Evolutionary conservation across 2,329 filamentous ascomycete genomes (phyloP).

Genomic region (Aspergillus bombycis): DNA sequence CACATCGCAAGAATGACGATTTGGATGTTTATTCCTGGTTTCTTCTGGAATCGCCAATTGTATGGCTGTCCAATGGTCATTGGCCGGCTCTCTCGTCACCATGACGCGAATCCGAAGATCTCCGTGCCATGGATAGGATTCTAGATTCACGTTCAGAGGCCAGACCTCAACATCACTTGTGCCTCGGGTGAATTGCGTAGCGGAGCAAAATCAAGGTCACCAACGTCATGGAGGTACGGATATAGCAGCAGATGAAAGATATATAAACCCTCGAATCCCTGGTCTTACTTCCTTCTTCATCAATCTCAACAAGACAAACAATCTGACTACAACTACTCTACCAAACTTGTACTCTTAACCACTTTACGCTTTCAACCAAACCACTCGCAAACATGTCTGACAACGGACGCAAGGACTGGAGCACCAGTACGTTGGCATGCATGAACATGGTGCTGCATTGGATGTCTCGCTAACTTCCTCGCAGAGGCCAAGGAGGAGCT

Average conservation of each 20-base stretch:
- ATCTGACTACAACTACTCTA: neutral
- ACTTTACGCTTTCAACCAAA: constrained; percentile 9
- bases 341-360: neutral
- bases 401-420: constrained; percentile 63
- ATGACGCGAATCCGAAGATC: constrained; percentile 10
- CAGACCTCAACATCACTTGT: neutral
- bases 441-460: neutral
- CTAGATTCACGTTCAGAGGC: neutral
- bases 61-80: neutral
- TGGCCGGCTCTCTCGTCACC: constrained; percentile 4
- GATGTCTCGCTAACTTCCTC: constrained; percentile 25
- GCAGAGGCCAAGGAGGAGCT: constrained; percentile 59
- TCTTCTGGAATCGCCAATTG: neutral
- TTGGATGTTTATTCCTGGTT: neutral
- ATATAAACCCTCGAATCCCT: constrained; percentile 25
- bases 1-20: neutral
- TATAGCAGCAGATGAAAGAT: constrained; percentile 8
- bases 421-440: constrained; percentile 45
- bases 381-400: constrained; percentile 59
- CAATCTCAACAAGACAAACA: constrained; percentile 12
- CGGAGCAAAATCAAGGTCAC: neutral
- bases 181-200: constrained; percentile 4
- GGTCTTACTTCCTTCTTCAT: constrained; percentile 7
- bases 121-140: constrained; percentile 3
- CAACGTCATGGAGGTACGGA: constrained; percentile 24